Conservation (phyloP, 345 rosid genomes). For the Diplotaxis tenuifolia region DNA sequence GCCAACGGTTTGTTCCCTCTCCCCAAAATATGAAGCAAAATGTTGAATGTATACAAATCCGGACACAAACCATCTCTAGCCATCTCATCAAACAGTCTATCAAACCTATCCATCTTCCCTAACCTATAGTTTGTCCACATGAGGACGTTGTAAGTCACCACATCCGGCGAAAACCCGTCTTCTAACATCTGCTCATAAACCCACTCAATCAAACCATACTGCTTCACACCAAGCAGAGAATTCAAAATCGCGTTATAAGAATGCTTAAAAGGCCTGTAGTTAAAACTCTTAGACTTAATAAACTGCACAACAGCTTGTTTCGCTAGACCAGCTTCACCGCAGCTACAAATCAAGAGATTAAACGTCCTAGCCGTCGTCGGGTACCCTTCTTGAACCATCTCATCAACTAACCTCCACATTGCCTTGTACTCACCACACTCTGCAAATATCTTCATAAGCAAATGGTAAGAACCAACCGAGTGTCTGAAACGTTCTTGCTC, state of each 20-base stretch:
- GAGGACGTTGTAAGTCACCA: slow-evolving; percentile 63
- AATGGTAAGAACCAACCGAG: slow-evolving; percentile 59
- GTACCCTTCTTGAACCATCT: slow-evolving; percentile 72
- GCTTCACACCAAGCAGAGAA: slow-evolving; percentile 50
- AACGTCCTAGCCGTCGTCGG: slow-evolving; percentile 78
- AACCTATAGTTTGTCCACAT: slow-evolving; percentile 73
- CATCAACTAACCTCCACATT: slow-evolving; percentile 88
- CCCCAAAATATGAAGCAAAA: slow-evolving; percentile 81
- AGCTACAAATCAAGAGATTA: slow-evolving; percentile 75
- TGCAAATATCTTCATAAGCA: slow-evolving; percentile 78
- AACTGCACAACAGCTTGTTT: slow-evolving; percentile 72
- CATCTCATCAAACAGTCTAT: slow-evolving; percentile 79
- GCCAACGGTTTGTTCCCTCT: slow-evolving; percentile 79
- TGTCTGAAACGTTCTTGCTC: slow-evolving; percentile 63
- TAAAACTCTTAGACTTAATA: slow-evolving; percentile 72
- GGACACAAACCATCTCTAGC: slow-evolving; percentile 58
- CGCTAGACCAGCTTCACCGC: slow-evolving; percentile 74
- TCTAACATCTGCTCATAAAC: slow-evolving; percentile 73
- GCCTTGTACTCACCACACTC: slow-evolving; percentile 79
- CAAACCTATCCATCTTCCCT: slow-evolving; percentile 64
- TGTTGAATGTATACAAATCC: slow-evolving; percentile 73
- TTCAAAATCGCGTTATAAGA: slow-evolving; percentile 77
- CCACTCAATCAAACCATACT: slow-evolving; percentile 86
- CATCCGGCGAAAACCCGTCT: slow-evolving; percentile 59
- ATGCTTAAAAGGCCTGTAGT: slow-evolving; percentile 68